Conservation (phyloP, 768 basidiomycete species). For the Amanita rubescens region DNA sequence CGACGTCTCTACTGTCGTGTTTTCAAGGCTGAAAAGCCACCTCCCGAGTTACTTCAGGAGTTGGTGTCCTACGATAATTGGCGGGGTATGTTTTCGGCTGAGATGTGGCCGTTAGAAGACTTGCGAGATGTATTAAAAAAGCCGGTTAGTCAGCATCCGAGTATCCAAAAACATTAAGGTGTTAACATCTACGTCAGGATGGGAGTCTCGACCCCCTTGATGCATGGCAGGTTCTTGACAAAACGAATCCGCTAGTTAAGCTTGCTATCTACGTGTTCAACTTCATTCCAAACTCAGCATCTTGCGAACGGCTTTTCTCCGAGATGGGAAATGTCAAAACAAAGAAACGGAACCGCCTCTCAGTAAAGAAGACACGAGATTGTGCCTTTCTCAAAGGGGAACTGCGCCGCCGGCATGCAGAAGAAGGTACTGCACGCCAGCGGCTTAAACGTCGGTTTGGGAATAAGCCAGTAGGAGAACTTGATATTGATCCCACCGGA, state of each 20-base stretch:
- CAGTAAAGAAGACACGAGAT: slow-evolving; percentile 2
- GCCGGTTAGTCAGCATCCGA: neutral
- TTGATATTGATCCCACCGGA: neutral
- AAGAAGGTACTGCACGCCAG: slow-evolving; percentile 3
- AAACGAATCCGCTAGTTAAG: slow-evolving; percentile 9
- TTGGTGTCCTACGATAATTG: neutral
- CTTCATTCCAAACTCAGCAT: slow-evolving; percentile 22
- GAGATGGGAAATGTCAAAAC: slow-evolving; percentile 9
- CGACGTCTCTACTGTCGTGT: neutral
- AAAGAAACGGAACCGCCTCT: slow-evolving; percentile 4
- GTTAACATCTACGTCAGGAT: neutral
- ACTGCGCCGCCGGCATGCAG: slow-evolving; percentile 2
- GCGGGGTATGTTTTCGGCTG: neutral
- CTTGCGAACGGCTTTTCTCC: slow-evolving; percentile 18
- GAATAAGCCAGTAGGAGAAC: neutral
- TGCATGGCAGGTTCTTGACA: slow-evolving; percentile 1
- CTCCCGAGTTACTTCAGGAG: neutral
- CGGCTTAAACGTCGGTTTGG: neutral
- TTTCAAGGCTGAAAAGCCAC: neutral
- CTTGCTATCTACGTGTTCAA: slow-evolving; percentile 20
- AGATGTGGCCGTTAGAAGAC: neutral
- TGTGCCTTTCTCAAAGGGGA: slow-evolving; percentile 9
- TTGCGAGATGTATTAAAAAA: neutral
- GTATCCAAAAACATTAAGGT: neutral
- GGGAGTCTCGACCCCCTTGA: neutral